Conservation (phyloP, 2,329 filamentous ascomycete genomes). For the Penicillium sp. region DNA sequence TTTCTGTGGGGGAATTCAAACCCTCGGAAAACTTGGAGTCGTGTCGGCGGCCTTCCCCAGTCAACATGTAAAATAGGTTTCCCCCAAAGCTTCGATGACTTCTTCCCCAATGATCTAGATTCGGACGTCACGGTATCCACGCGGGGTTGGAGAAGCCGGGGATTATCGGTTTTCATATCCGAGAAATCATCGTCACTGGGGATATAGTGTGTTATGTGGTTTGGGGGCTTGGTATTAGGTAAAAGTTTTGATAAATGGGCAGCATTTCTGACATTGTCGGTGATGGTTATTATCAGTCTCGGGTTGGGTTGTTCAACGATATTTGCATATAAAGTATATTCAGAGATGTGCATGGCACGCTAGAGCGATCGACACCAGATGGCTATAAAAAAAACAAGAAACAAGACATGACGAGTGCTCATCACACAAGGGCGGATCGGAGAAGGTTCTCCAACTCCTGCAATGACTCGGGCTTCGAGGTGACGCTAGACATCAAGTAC, state of each 20-base stretch:
- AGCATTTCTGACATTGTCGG: not conserved
- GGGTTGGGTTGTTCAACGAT: not conserved
- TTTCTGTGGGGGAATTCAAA: constrained; percentile 9
- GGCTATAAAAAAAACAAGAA: not conserved
- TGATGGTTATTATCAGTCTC: not conserved
- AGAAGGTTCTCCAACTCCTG: constrained; percentile 43
- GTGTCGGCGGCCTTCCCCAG: not conserved
- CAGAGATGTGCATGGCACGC: not conserved
- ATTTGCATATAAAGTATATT: not conserved
- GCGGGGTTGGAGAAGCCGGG: not conserved
- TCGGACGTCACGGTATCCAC: not conserved
- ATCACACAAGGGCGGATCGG: constrained; percentile 33
- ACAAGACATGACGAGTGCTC: too few species aligned
- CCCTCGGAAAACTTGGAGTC: not conserved
- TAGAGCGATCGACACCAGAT: not conserved
- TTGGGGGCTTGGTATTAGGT: too few species aligned
- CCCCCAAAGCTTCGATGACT: not conserved
- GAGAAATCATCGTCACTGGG: not conserved
- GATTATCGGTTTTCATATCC: not conserved
- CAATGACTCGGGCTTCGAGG: constrained; percentile 46
- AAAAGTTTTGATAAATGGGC: too few species aligned
- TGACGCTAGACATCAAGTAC: constrained; percentile 62
- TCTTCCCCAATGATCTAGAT: not conserved
- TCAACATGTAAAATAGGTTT: not conserved
- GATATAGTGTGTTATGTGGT: too few species aligned